phyloP scores from a whole-genome alignment of 768 basidiomycete species.

The Leccinum truebloodii region DNA sequence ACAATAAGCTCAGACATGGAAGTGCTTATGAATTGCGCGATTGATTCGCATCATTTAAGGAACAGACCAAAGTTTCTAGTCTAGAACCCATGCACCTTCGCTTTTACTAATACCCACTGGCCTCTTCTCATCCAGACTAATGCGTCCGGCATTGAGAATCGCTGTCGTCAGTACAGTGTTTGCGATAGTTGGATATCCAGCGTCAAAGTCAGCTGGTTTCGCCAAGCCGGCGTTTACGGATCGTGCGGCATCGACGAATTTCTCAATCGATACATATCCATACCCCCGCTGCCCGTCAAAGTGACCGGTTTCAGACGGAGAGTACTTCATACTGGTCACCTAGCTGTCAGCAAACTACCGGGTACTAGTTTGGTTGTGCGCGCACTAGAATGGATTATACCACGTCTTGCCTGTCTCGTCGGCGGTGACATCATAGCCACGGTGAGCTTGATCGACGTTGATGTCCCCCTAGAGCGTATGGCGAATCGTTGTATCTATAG shows the following conservation, averaged over 20 bases:
- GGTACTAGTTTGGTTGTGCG: slow-evolving; percentile 13
- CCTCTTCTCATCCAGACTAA: slow-evolving; percentile 88
- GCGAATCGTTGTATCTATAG: neutral
- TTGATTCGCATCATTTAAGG: slow-evolving; percentile 12
- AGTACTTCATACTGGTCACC: slow-evolving; percentile 82
- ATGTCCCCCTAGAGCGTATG: slow-evolving; percentile 72
- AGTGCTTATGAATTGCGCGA: neutral
- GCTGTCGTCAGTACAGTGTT: slow-evolving; percentile 88
- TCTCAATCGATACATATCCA: slow-evolving; percentile 89
- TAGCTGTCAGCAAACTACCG: slow-evolving; percentile 9
- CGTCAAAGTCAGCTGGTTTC: slow-evolving; percentile 75
- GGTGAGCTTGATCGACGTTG: slow-evolving; percentile 89
- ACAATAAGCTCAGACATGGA: slow-evolving; percentile 1
- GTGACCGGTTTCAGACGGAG: slow-evolving; percentile 86
- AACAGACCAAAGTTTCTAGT: slow-evolving; percentile 41
- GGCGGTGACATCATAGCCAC: slow-evolving; percentile 87
- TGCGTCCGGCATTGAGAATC: slow-evolving; percentile 87
- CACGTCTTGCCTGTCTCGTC: slow-evolving; percentile 83
- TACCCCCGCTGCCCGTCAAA: slow-evolving; percentile 96
- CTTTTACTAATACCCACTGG: slow-evolving; percentile 75
- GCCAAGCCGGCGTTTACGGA: slow-evolving; percentile 71
- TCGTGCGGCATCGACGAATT: slow-evolving; percentile 83
- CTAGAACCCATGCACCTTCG: slow-evolving; percentile 64
- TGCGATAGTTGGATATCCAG: slow-evolving; percentile 83
- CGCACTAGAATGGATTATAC: slow-evolving; percentile 92